Conservation (phyloP, 208 protist species). For the Trypanosoma scelopori region DNA sequence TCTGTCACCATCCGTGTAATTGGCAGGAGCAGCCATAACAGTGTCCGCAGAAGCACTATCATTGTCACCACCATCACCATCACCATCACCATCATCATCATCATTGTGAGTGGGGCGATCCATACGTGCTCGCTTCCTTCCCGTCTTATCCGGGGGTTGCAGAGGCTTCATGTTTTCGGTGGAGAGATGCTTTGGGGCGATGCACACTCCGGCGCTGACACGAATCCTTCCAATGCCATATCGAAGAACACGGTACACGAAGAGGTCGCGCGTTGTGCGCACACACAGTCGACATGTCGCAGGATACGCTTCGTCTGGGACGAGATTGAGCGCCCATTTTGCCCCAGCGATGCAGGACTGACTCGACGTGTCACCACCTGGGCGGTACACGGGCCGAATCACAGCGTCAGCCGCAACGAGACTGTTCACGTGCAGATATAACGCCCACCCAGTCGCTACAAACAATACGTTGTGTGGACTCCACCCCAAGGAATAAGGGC, state of each 20-base stretch:
- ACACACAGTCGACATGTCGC: constrained; percentile 63
- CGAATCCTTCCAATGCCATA: constrained; percentile 23
- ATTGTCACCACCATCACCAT: neutral
- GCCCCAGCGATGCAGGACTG: constrained; percentile 31
- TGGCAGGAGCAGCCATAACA: neutral
- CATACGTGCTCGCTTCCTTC: constrained; percentile 1
- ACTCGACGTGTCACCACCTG: neutral
- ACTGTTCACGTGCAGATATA: constrained; percentile 53
- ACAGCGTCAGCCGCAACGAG: constrained; percentile 35
- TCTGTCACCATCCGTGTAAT: neutral
- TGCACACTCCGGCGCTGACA: constrained; percentile 16
- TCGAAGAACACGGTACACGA: constrained; percentile 74
- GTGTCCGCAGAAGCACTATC: neutral
- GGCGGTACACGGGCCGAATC: constrained; percentile 17
- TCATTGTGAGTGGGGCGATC: neutral
- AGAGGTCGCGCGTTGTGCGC: constrained; percentile 52
- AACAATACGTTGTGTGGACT: constrained; percentile 81
- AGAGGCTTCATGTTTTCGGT: neutral
- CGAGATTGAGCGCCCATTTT: constrained; percentile 57
- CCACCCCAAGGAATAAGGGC: constrained; percentile 54
- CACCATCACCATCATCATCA: neutral
- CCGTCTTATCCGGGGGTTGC: neutral
- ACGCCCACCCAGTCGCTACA: constrained; percentile 58
- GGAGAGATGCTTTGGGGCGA: neutral
- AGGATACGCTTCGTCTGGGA: constrained; percentile 63